A percentile compares a stretch with the other conserved stretches of the same genome.
These are phyloP conservation scores for Pistacia atlantica DNA, from an alignment of 345 rosid species.

Conservation along the genomic window DNA sequence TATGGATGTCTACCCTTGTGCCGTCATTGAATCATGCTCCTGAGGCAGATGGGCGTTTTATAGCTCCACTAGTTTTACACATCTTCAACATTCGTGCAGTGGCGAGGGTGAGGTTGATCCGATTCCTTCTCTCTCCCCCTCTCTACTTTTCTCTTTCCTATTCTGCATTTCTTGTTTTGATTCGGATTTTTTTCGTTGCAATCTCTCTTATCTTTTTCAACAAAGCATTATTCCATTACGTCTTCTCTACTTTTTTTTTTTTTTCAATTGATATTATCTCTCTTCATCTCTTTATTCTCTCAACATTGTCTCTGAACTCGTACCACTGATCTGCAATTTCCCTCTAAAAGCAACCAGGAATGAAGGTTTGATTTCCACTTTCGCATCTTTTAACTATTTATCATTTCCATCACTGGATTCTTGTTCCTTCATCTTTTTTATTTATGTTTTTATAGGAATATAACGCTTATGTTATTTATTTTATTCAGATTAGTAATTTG, in stretches of 20 bases:
- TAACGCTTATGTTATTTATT: too few relatives aligned
- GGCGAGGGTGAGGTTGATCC: background rate
- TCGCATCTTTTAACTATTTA: slow-evolving; percentile 14
- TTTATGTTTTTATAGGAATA: background rate
- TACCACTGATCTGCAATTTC: slow-evolving; percentile 28
- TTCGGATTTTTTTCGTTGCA: slow-evolving; percentile 26
- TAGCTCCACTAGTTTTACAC: slow-evolving; percentile 9
- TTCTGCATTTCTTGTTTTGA: slow-evolving; percentile 61
- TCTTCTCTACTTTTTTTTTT: background rate
- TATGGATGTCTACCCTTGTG: background rate
- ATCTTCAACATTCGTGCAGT: slow-evolving; percentile 23
- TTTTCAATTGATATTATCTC: slow-evolving; percentile 11
- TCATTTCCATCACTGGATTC: background rate
- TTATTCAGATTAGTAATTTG: background rate
- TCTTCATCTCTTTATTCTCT: slow-evolving; percentile 15
- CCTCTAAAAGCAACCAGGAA: slow-evolving; percentile 20
- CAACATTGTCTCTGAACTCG: slow-evolving; percentile 21
- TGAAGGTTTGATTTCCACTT: slow-evolving; percentile 59
- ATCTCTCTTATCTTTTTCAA: slow-evolving; percentile 30
- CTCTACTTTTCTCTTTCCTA: slow-evolving; percentile 34
- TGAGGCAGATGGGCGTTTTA: background rate
- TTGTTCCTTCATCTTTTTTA: slow-evolving; percentile 7
- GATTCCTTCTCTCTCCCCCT: background rate
- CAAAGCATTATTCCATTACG: slow-evolving; percentile 34
- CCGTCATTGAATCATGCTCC: background rate